Conservation (phyloP, 208 protist genomes). For the Blechomonas ayalai region DNA sequence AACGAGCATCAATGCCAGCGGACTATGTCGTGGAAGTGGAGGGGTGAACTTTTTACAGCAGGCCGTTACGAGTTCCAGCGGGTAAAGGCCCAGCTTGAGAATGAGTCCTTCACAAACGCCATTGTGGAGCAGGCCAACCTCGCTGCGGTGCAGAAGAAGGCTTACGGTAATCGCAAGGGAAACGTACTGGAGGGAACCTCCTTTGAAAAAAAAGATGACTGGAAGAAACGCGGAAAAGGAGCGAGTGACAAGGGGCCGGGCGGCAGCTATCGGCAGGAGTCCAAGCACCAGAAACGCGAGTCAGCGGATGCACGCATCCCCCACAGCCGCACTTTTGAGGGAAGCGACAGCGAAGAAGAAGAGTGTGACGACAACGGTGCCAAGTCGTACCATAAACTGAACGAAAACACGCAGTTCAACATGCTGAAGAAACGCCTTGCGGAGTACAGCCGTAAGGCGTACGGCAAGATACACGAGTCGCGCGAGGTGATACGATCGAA, state of each 20-base stretch:
- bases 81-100: conserved; percentile 95
- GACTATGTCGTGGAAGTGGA: conserved; percentile 98
- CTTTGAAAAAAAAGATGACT: conserved; percentile 69
- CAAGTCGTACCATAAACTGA: conserved; percentile 81
- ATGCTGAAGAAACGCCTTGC: conserved; percentile 94
- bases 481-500: conserved; percentile 83
- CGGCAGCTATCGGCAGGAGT: conserved; percentile 60
- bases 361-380: conserved; percentile 42
- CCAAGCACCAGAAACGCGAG: conserved; percentile 46
- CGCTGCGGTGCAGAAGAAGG: conserved; percentile 85
- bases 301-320: conserved; percentile 37
- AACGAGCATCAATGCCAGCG: conserved; percentile 95
- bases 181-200: conserved; percentile 87
- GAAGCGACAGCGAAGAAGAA: conserved; percentile 16
- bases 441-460: conserved; percentile 96
- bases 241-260: conserved; percentile 9
- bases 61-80: conserved; percentile 91
- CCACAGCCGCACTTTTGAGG: conserved; percentile 8
- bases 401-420: conserved; percentile 87
- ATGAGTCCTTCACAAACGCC: conserved; percentile 86
- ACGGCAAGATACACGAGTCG: conserved; percentile 96
- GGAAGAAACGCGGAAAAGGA: conserved; percentile 18
- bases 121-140: conserved; percentile 82
- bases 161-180: conserved; percentile 86
- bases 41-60: conserved; percentile 96